Percentiles rank a stretch among this genome's conserved stretches.
Evolutionary conservation across 345 rosid genomes (phyloP).

Genomic region (Gossypium turneri): DNA sequence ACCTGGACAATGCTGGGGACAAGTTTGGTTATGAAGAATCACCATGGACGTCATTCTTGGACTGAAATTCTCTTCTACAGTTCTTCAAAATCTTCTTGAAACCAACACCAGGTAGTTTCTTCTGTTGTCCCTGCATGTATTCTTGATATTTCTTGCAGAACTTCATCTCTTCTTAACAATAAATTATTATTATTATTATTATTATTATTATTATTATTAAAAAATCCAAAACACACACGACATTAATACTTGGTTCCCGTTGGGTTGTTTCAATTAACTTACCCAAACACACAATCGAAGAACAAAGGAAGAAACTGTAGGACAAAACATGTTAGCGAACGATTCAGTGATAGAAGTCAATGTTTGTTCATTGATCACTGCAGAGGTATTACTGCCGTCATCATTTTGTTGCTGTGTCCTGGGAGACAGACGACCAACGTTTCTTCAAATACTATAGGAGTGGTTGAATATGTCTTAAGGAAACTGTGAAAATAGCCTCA

Average conservation of each 20-base stretch:
- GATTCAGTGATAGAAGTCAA: no score
- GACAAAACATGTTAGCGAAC: no score
- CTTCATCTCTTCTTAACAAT: conserved; percentile 44
- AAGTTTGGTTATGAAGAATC: conserved; percentile 26
- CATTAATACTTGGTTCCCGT: not conserved
- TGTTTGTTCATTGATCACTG: no score
- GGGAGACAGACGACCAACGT: no score
- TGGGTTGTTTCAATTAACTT: not conserved
- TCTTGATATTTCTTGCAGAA: conserved; percentile 84
- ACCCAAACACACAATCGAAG: not conserved
- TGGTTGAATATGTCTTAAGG: no score
- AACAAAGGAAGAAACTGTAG: not conserved
- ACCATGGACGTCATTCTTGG: conserved; percentile 22
- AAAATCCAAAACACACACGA: not conserved
- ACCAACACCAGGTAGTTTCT: conserved; percentile 73
- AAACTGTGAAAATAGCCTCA: no score
- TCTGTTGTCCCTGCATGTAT: conserved; percentile 54
- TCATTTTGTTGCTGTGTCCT: no score
- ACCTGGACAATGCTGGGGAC: conserved; percentile 66
- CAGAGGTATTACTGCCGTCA: no score
- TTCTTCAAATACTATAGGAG: no score
- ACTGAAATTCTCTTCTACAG: conserved; percentile 42
- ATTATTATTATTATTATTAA: no score
- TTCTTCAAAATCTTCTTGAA: conserved; percentile 74
- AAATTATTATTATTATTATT: no score